Base-by-base conservation (phyloP, 208 protist species). In the Herpetomonas samuelpessoai region DNA sequence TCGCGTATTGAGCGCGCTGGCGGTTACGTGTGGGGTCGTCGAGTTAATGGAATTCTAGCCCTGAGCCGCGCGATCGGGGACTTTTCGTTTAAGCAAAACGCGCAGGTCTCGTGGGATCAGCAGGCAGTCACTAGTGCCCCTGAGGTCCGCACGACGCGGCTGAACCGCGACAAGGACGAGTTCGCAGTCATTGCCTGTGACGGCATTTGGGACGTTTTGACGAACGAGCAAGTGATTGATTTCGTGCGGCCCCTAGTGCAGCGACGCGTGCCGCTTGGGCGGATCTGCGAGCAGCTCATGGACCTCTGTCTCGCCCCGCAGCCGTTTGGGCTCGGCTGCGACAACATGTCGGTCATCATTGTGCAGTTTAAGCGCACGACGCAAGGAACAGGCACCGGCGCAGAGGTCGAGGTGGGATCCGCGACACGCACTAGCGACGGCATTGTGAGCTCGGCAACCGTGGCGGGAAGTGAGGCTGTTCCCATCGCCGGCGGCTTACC, bases 51-150 rank as follows among this genome's bases (percentile, higher is more conserved):
- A n/a, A 88, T 84, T 38, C 73, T 98, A 1, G 95, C 95, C 0
- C 83, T 98, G n/a, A 96, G 87, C 30, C 82, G 96, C 28, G 93
- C 95, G 10, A 95, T 98, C 60, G 96, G 96, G 7, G 96, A 98
- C 68, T 97, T 97, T 57, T 60, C 58, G 28, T 98, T 98, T 72
- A 98, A 98, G 67, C 62, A 56, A 16, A 95, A 96, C 71, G 38
- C 68, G 10, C 76, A 88, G 55, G 38, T 97, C 0, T 57, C 84
- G 58, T 89, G 87, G 80, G 91, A 96, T 50, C 81, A 95, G 71
- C 94, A 98, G 76, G 83, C 91, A 24, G 86, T 93, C 16, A 95
- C 93, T n/a, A 89, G 86, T 45, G 79, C 87, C 3, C 83, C 89
- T 10, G 85, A 95, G 62, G 82, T 95, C n/a, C 71, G 75, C 24